Conservation (phyloP, 257 asterid genomes). For the Solanum appendiculatum region DNA sequence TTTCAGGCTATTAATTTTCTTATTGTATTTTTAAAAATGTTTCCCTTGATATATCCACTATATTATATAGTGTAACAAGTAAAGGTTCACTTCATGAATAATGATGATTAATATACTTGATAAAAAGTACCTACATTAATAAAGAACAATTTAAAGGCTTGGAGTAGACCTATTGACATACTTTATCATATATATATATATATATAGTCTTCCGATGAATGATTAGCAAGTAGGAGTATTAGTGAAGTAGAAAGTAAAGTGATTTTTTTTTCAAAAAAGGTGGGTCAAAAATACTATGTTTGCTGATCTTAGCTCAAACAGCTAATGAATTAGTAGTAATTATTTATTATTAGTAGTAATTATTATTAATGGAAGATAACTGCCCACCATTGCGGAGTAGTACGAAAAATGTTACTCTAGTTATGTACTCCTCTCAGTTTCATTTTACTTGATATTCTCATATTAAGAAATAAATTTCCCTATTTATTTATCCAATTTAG, state of each 20-base stretch:
- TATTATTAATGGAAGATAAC: too few relatives aligned
- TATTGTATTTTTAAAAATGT: not conserved
- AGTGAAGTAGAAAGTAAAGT: not conserved
- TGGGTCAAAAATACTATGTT: not conserved
- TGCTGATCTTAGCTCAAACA: not conserved
- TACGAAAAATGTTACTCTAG: not conserved
- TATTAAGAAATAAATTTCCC: too few relatives aligned
- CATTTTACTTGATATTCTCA: too few relatives aligned
- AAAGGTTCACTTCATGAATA: not conserved
- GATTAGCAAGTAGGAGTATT: not conserved
- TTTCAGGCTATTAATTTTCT: not conserved
- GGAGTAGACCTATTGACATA: not conserved
- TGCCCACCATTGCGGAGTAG: not conserved
- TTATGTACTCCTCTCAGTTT: too few relatives aligned
- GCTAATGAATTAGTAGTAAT: not conserved
- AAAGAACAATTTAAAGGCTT: not conserved
- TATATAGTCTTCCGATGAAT: not conserved
- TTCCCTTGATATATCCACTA: too few relatives aligned
- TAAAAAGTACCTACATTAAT: not conserved
- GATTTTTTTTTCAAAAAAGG: not conserved
- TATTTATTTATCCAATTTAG: too few relatives aligned
- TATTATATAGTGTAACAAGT: not conserved
- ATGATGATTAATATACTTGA: not conserved
- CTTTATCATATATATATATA: not conserved
- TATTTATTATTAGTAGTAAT: not conserved